Conservation (phyloP, 148 eudicot species). For the Camellia granthamiana region DNA sequence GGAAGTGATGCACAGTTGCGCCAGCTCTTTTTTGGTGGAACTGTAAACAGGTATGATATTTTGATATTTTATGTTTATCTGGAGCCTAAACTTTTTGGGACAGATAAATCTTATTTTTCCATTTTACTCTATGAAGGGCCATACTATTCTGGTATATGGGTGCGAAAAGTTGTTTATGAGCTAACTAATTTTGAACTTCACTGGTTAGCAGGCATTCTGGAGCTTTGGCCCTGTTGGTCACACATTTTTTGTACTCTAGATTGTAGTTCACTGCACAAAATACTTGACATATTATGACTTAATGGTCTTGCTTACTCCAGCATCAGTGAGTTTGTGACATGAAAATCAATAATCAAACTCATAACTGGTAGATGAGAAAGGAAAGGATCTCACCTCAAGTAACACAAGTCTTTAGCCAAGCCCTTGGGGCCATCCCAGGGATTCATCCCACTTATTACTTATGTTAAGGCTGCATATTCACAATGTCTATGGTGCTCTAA, state of each 20-base stretch:
- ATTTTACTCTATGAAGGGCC: neutral
- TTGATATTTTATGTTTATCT: neutral
- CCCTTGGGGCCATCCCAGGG: neutral
- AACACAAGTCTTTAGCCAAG: neutral
- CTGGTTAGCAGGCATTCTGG: neutral
- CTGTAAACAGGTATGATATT: constrained; percentile 56
- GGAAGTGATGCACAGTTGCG: constrained; percentile 95
- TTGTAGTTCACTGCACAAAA: neutral
- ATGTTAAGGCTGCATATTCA: neutral
- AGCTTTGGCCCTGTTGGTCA: neutral
- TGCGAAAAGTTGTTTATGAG: no score
- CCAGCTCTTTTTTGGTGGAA: constrained; percentile 85
- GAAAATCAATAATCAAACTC: neutral
- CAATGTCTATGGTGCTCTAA: neutral
- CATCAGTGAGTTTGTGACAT: constrained; percentile 4
- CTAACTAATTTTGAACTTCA: neutral
- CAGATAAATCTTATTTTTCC: neutral
- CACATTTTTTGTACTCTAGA: neutral
- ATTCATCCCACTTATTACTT: constrained; percentile 1
- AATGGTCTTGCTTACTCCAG: neutral
- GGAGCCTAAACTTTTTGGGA: neutral
- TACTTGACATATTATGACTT: neutral
- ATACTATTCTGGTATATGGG: neutral
- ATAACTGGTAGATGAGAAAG: neutral
- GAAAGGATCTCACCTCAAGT: neutral